A percentile compares a stretch with the other conserved stretches of the same genome.
Evolutionary conservation across 2,329 filamentous ascomycete genomes (phyloP).

Genomic region (Botrytis fragariae): DNA sequence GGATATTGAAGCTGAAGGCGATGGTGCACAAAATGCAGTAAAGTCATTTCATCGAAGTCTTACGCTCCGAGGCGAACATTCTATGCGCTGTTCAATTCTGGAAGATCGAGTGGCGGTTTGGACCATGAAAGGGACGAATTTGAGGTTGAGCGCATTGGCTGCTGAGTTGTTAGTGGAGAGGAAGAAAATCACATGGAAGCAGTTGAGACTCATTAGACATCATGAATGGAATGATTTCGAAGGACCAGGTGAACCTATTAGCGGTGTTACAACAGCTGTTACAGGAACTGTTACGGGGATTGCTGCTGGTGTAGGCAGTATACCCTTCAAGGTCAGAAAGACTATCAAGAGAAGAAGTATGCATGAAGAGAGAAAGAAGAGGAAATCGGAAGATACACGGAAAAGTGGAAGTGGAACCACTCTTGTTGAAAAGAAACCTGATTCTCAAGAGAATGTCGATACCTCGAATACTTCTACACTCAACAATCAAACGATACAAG

Average conservation of each 20-base stretch:
- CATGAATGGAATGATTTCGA: conserved; percentile 77
- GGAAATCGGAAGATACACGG: conserved; percentile 27
- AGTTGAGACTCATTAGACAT: conserved; percentile 62
- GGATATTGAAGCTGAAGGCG: conserved; percentile 59
- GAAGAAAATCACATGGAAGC: conserved; percentile 61
- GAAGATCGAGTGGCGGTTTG: conserved; percentile 63
- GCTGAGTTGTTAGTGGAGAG: conserved; percentile 62
- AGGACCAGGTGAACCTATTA: conserved; percentile 70
- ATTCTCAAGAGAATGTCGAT: background rate
- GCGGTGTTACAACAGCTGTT: conserved; percentile 61
- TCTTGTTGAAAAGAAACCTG: conserved; percentile 8
- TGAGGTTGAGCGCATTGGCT: conserved; percentile 62
- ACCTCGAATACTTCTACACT: background rate
- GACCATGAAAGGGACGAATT: conserved; percentile 58
- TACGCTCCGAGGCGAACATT: conserved; percentile 48
- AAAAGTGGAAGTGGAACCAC: conserved; percentile 19
- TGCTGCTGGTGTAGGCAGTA: conserved; percentile 60
- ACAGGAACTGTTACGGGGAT: conserved; percentile 57
- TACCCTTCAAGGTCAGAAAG: conserved; percentile 61
- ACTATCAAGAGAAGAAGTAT: conserved; percentile 54
- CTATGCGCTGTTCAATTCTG: conserved; percentile 65
- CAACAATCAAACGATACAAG: conserved; percentile 12
- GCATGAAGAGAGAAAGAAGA: conserved; percentile 44
- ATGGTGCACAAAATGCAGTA: conserved; percentile 69
- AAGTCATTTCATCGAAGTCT: conserved; percentile 63